Percentiles rank a stretch among this genome's conserved stretches.
Evolutionary conservation across 2,329 filamentous ascomycete species (phyloP).

Genomic region (Leptoxyphium fumago): DNA sequence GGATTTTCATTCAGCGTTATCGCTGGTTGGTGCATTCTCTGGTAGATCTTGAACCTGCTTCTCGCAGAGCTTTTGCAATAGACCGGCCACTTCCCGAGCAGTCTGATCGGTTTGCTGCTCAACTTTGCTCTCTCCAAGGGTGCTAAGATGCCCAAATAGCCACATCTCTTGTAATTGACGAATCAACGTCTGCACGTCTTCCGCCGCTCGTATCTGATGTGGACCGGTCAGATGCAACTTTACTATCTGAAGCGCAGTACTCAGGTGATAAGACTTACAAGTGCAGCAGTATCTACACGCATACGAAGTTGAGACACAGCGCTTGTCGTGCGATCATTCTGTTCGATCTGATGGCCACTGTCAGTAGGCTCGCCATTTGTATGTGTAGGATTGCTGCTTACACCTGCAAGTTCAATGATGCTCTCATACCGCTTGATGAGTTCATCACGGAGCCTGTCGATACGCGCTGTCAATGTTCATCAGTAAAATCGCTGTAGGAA

Average conservation of each 20-base stretch:
- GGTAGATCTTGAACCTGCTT: not conserved
- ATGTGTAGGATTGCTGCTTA: constrained; percentile 12
- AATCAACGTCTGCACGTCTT: constrained; percentile 46
- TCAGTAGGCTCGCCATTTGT: not conserved
- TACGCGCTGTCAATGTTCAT: constrained; percentile 17
- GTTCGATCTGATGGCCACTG: constrained; percentile 26
- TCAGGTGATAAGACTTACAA: constrained; percentile 28
- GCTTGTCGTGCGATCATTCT: constrained; percentile 38
- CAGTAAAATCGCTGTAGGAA: not conserved
- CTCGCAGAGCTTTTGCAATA: constrained; percentile 21
- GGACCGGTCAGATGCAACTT: not conserved
- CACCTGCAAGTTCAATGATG: constrained; percentile 39
- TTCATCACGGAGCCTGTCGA: constrained; percentile 24
- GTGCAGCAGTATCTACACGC: constrained; percentile 41
- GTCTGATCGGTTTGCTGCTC: constrained; percentile 32
- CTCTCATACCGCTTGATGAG: constrained; percentile 40
- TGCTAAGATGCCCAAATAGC: constrained; percentile 51
- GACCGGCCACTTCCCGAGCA: constrained; percentile 31
- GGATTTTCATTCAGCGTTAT: constrained; percentile 27
- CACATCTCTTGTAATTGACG: constrained; percentile 51
- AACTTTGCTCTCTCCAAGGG: constrained; percentile 30
- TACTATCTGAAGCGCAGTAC: not conserved
- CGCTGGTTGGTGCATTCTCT: constrained; percentile 33
- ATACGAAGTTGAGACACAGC: constrained; percentile 44
- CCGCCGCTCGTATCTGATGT: constrained; percentile 41